Evolutionary conservation across 2,329 filamentous ascomycete species (phyloP).

Genomic region (Byssothecium circinans): DNA sequence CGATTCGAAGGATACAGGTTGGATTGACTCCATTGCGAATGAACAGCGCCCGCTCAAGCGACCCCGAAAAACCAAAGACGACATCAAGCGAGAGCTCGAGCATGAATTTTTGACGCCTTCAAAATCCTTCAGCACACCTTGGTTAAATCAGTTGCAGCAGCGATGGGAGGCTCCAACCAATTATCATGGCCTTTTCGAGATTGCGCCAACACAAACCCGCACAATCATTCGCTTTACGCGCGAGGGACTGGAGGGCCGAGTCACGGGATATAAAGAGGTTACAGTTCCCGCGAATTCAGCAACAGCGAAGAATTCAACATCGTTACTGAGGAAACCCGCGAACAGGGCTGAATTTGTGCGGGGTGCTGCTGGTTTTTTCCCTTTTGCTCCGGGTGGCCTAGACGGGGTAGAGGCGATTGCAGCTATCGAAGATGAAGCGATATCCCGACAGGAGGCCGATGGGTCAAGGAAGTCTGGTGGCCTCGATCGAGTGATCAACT

Average conservation of each 20-base stretch:
- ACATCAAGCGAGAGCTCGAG: slow-evolving; percentile 72
- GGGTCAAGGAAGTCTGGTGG: slow-evolving; percentile 49
- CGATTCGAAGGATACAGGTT: slow-evolving; percentile 27
- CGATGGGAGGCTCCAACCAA: slow-evolving; percentile 82
- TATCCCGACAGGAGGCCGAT: slow-evolving; percentile 53
- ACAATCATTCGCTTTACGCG: slow-evolving; percentile 92
- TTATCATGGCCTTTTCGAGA: slow-evolving; percentile 79
- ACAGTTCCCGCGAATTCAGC: slow-evolving; percentile 87
- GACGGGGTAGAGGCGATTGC: slow-evolving; percentile 85
- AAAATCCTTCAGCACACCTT: slow-evolving; percentile 75
- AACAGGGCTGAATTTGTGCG: slow-evolving; percentile 87
- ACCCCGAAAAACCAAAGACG: slow-evolving; percentile 58
- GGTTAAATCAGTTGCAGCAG: slow-evolving; percentile 88
- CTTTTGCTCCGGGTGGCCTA: slow-evolving; percentile 87
- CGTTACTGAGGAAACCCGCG: slow-evolving; percentile 81
- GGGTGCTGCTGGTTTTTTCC: slow-evolving; percentile 90
- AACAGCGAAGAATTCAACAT: slow-evolving; percentile 94
- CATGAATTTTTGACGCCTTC: slow-evolving; percentile 77
- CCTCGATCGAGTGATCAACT: slow-evolving; percentile 84
- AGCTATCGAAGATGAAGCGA: slow-evolving; percentile 75
- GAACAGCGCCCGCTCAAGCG: slow-evolving; percentile 56
- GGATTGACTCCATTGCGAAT: slow-evolving; percentile 64
- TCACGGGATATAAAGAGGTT: slow-evolving; percentile 92
- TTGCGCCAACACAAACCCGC: slow-evolving; percentile 88
- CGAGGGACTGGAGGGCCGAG: slow-evolving; percentile 87